Percentiles rank a stretch among this genome's conserved stretches.
phyloP scores from a whole-genome alignment of 306 rosid genomes.

The Lathyrus oleraceus region DNA sequence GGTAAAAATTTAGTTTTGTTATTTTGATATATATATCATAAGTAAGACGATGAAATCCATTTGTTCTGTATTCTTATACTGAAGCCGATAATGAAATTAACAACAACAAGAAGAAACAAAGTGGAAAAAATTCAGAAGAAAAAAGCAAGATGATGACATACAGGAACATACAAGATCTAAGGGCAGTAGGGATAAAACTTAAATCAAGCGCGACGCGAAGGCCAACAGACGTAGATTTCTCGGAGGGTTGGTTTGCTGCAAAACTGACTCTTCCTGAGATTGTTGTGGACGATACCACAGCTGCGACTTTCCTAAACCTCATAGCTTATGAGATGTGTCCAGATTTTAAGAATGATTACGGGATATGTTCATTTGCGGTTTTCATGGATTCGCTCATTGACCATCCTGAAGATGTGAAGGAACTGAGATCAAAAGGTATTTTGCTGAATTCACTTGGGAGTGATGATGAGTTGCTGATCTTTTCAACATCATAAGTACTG shows the following conservation, averaged over 20 bases:
- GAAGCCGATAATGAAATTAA: no score
- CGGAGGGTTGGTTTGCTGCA: not conserved
- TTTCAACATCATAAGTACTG: slow-evolving; percentile 31
- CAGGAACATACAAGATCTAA: slow-evolving; percentile 33
- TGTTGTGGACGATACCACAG: slow-evolving; percentile 21
- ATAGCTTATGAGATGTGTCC: slow-evolving; percentile 40
- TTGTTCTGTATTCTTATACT: no score
- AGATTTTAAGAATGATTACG: slow-evolving; percentile 36
- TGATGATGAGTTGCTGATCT: not conserved
- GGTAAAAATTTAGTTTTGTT: not conserved
- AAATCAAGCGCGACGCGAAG: not conserved
- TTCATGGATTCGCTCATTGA: slow-evolving; percentile 33
- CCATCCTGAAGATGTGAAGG: not conserved
- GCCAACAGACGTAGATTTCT: not conserved
- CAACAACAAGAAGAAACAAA: no score
- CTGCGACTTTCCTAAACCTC: not conserved
- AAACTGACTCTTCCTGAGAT: slow-evolving; percentile 10
- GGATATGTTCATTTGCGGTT: slow-evolving; percentile 29
- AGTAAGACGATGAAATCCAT: no score
- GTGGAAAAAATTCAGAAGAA: no score
- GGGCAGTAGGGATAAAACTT: slow-evolving; percentile 11
- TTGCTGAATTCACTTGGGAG: not conserved
- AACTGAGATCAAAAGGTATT: not conserved
- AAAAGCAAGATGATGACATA: not conserved
- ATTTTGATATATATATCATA: no score